Evolutionary conservation across 2,329 filamentous ascomycete genomes (phyloP), one percentile per base, ranked within the genome.

Genomic region (Claviceps pazoutovae): DNA sequence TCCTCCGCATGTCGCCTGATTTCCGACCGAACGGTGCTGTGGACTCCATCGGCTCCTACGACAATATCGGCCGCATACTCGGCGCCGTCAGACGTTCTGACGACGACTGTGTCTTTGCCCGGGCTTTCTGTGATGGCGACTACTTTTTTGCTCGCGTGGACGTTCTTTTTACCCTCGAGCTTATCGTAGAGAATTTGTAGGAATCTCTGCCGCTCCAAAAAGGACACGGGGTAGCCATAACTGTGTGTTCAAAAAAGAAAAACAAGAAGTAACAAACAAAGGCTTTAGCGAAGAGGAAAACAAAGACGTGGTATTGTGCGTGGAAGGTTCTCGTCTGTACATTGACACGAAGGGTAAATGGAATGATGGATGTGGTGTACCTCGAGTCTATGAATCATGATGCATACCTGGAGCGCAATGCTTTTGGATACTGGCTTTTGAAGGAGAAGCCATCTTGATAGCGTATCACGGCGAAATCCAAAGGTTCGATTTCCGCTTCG

Each of bases 31-130:
- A 57, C 54, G 11, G 56, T 57, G 55, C 68, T 71, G 46, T 69
- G 64, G 5, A 71, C 67, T 4, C 71, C 71, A 56, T 73, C 70
- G 7, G 66, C 64, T 16, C 71, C 71, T 21, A 73, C 58, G 5
- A 73, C 54, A 13, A 74, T 60, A 44, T 67, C 66, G 1, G 65
- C 71, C 1, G 53, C 53, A 51, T 67, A 64, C 2, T 57, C 54
- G 3, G 57, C 59, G 1, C 68, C 67, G 53, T 73, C 69, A 3
- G 55, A 52, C 5, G 66, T 65, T 34, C 55, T 53, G 4, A 70
- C 63, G n/a, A 26, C 9, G n/a, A 36, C 51, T 13, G 45, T 47
- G 17, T 37, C 30, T 13, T 36, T 9, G 9, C 13, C 19, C 14
- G 14, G n/a, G n/a, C 36, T 21, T 14, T 54, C 23, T 21, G 55